phyloP scores from a whole-genome alignment of 2,329 filamentous ascomycete genomes.

The Colletotrichum melonis region DNA sequence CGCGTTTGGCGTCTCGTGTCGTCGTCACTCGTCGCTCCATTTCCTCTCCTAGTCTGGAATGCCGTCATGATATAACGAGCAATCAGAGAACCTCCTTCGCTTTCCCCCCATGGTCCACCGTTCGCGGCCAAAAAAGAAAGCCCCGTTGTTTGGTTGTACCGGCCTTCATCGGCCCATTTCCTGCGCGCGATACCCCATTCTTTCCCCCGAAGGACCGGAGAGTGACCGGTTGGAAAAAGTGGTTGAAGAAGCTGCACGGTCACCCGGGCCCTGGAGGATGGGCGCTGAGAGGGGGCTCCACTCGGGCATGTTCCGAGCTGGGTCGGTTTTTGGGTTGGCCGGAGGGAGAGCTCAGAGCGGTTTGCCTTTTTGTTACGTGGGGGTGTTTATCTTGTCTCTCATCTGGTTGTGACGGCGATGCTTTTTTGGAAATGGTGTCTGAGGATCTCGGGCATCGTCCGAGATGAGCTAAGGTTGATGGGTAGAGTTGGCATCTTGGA shows the following conservation, averaged over 20 bases:
- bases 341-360: not conserved
- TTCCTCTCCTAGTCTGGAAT: not conserved
- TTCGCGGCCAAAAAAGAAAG: too few relatives aligned
- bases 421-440: not conserved
- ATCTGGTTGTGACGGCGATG: not conserved
- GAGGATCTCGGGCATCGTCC: not conserved
- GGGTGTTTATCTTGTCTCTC: not conserved
- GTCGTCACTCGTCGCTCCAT: not conserved
- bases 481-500: not conserved
- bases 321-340: not conserved
- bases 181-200: not conserved
- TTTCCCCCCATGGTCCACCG: not conserved
- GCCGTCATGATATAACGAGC: not conserved
- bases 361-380: not conserved
- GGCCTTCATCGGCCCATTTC: not conserved
- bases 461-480: not conserved
- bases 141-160: not conserved
- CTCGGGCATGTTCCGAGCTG: conserved; percentile 32
- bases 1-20: not conserved
- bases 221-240: conserved; percentile 2
- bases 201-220: conserved; percentile 1
- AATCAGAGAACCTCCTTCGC: not conserved
- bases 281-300: not conserved
- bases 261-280: not conserved
- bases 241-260: not conserved